Base-by-base conservation (phyloP, 441 rosid genomes). In the Erodium chrysanthum region DNA sequence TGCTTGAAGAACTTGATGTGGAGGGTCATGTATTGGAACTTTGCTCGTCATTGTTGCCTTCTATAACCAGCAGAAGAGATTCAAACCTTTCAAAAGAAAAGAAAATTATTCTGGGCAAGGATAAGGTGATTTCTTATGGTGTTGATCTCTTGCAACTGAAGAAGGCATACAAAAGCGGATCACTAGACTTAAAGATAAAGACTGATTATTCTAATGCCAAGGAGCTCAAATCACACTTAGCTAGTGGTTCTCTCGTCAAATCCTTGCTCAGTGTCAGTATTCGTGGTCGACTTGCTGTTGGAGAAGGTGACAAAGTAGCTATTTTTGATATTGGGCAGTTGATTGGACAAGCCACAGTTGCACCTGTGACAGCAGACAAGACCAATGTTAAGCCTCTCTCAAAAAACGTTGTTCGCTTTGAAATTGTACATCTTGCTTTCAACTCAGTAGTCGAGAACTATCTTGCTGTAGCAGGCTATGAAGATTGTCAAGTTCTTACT, bases 281-380 rank as follows among this genome's bases (percentile, higher is more conserved):
- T 78, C 92, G 99, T 71, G 99, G 98, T 73, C 93, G 95, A 78
- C 96, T 96, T 75, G 99, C 97, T 77, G 99, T 96, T 82, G 99
- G 99, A 76, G 99, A 96, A 85, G 99, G 99, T 77, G 99, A 96
- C 80, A 96, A 88, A 84, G 99, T 96, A 72, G 89, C 97, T 74
- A 87, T 96, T 78, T 96, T 89, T 78, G 99, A 96, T 83, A 92
- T 82, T 84, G 97, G 95, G 70, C 97, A 88, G 83, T 82, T 96
- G 72, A 90, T 96, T 72, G 96, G 98, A 74, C 99, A 93, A 79
- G 89, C 97, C 76, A 84, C 96, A 66, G 73, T 85, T 75, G 93
- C 91, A 70, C 98, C 98, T 68, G 89, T 93, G 66, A 88, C 96
- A 48, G 95, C 97, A 66, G 99, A 96, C 85, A 96, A 96, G 85